Conservation (phyloP, 164 flowering plant species). For the Magnolia changhungtana region DNA sequence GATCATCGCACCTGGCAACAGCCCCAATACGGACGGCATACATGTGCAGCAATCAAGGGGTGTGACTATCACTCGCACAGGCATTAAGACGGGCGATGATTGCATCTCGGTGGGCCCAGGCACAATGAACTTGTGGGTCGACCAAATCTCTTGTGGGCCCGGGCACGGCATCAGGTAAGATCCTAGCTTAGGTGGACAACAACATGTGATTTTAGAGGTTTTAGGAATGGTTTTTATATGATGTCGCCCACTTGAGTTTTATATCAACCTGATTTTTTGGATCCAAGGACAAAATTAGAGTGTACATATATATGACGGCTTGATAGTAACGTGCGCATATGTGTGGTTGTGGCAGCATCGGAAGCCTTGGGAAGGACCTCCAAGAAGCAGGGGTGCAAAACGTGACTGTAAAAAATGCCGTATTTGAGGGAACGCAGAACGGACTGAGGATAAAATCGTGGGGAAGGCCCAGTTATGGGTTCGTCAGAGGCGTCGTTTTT, state of each 20-base stretch:
- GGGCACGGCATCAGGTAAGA: conserved; percentile 36
- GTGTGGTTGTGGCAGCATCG: conserved; percentile 20
- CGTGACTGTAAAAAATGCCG: conserved; percentile 20
- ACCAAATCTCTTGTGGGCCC: conserved; percentile 25
- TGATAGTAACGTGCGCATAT: not conserved
- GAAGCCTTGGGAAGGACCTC: conserved; percentile 23
- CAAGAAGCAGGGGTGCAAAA: conserved; percentile 30
- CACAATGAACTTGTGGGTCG: conserved; percentile 19
- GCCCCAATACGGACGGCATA: conserved; percentile 38
- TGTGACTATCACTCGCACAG: conserved; percentile 15
- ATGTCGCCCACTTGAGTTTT: no score
- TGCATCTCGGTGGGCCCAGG: conserved; percentile 38
- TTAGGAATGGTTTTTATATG: no score
- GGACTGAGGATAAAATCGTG: conserved; percentile 34
- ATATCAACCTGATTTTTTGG: no score
- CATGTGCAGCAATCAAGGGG: conserved; percentile 20
- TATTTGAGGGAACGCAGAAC: conserved; percentile 25
- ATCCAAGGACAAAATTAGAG: no score
- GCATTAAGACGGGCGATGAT: conserved; percentile 31
- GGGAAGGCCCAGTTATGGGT: conserved; percentile 35
- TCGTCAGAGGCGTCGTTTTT: conserved; percentile 24
- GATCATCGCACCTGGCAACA: conserved; percentile 20
- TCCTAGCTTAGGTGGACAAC: no score
- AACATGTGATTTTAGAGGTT: no score
- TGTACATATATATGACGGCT: not conserved